Evolutionary conservation across 176 grass and related monocot species (phyloP), one percentile per base, ranked within the genome.

Genomic region (Ampelocalamus luodianensis): DNA sequence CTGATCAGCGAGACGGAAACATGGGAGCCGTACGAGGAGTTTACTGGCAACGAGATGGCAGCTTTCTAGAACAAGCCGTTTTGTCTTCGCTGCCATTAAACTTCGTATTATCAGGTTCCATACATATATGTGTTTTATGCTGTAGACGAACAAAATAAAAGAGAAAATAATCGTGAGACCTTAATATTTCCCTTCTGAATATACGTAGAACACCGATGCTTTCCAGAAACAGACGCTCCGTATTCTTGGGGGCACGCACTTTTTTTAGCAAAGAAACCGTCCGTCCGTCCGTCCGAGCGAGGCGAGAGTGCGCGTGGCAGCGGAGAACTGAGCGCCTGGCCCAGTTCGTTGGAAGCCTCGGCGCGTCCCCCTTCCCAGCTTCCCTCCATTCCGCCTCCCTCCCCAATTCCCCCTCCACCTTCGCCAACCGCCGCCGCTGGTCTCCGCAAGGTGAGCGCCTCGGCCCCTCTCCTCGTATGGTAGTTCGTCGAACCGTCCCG

Each of bases 321-420:
- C 22, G 8, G 51, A 18, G 51, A 58, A n/a, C 8, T 43, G 74
- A 38, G 11, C 37, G 75, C 34, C n/a, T 27, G 23, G 74, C 53
- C 37, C 58, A 18, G 14, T 23, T 78, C 76, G 76, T 29, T 58
- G 76, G 76, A 78, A 29, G 62, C 26, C 72, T 20, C 11, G 8
- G 12, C 36, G 39, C 36, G 40, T 45, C 11, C 61, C n/a, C 61
- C 8, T n/a, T 44, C 43, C 9, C 56, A 24, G n/a, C n/a, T 60
- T 24, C 51, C n/a, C 51, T 54, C 51, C 5, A 54, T 40, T 46
- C 40, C 40, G 2, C 39, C 23, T 20, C 27, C n/a, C 72, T 1
- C 10, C 1, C 8, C 16, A 26, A 27, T 14, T 12, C 17, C 20
- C 17, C 0, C 43, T 37, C 29, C n/a, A n/a, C n/a, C 76, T 6